Evolutionary conservation across 2,329 filamentous ascomycete genomes (phyloP).

Genomic region (Ciborinia camelliae): DNA sequence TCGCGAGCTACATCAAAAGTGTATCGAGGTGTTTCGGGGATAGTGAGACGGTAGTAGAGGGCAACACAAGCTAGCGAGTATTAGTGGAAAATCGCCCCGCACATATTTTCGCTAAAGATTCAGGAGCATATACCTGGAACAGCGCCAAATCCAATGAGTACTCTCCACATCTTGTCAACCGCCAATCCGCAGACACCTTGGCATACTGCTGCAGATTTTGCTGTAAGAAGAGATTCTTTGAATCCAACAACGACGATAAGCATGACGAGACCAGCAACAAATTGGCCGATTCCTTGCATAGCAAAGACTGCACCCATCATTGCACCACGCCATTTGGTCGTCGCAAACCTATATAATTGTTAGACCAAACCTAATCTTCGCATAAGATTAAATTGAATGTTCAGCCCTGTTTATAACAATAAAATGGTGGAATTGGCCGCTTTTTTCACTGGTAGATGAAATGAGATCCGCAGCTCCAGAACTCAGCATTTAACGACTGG

Average conservation of each 20-base stretch:
- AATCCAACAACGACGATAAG: conserved; percentile 71
- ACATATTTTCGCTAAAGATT: background rate
- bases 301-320: conserved; percentile 87
- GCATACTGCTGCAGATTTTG: conserved; percentile 54
- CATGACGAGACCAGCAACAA: conserved; percentile 70
- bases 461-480: background rate
- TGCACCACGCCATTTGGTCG: conserved; percentile 78
- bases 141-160: conserved; percentile 70
- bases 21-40: conserved; percentile 84
- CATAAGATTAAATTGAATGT: no score
- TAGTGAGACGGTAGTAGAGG: conserved; percentile 79
- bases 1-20: conserved; percentile 80
- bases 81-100: background rate
- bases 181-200: conserved; percentile 60
- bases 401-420: background rate
- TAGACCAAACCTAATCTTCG: background rate
- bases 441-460: background rate
- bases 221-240: conserved; percentile 57
- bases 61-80: conserved; percentile 61
- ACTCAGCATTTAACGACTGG: background rate
- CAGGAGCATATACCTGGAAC: conserved; percentile 12
- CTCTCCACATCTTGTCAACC: conserved; percentile 86
- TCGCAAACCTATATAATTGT: conserved; percentile 56
- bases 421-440: background rate
- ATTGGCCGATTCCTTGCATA: conserved; percentile 85